Evolutionary conservation across 805 yeast genomes (phyloP).

Genomic region (Metschnikowia bowlesiae): DNA sequence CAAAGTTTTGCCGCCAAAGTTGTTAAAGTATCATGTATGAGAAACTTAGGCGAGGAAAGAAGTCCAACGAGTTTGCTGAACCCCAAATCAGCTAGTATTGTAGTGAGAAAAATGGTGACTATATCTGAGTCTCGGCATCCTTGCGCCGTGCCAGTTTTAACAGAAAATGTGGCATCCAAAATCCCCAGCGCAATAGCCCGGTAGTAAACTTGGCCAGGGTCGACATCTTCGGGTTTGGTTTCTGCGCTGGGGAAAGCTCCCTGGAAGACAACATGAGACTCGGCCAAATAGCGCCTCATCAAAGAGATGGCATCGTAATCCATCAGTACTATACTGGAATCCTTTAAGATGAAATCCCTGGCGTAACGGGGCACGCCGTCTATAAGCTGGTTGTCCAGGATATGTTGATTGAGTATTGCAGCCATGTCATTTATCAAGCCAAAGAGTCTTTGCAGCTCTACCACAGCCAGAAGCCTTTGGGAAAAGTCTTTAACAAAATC

Average conservation of each 20-base stretch:
- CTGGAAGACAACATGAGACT: conserved; percentile 12
- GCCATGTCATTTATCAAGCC: conserved; percentile 22
- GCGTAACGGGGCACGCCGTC: conserved; percentile 9
- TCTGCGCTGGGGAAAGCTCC: background rate
- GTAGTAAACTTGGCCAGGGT: conserved; percentile 2
- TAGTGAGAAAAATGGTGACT: conserved; percentile 9
- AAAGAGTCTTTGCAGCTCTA: conserved; percentile 15
- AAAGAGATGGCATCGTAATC: background rate
- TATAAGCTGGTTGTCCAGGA: conserved; percentile 4
- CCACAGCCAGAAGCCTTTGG: conserved; percentile 9
- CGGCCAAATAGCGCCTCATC: conserved; percentile 5
- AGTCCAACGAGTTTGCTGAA: conserved; percentile 7
- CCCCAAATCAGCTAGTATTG: conserved; percentile 16
- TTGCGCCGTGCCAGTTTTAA: background rate
- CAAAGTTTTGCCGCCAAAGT: background rate
- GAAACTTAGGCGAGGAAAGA: conserved; percentile 13
- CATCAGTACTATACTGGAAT: background rate
- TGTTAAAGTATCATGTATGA: background rate
- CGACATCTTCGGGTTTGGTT: background rate
- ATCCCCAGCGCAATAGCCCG: conserved; percentile 8
- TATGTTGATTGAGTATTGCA: conserved; percentile 8
- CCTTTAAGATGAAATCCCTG: background rate
- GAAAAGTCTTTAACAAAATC: conserved; percentile 12
- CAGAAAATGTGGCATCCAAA: conserved; percentile 5
- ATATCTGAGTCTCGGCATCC: conserved; percentile 11